Conservation (phyloP, 192 early-diverging fungal species). For the Phlyctochytrium bullatum region DNA sequence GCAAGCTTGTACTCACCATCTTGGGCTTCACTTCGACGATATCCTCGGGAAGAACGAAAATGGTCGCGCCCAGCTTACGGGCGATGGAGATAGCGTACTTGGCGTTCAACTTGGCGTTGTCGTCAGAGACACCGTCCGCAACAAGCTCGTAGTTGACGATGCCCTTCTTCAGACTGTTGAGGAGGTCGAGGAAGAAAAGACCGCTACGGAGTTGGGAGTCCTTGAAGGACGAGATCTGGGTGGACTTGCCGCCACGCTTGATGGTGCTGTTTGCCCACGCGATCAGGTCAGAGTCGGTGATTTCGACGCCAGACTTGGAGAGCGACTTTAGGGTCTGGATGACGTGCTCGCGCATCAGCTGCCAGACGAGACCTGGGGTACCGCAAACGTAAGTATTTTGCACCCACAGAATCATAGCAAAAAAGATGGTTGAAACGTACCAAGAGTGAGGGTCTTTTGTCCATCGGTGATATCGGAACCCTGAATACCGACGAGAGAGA, state of each 20-base stretch:
- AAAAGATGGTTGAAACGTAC: slow-evolving; percentile 16
- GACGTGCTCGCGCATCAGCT: slow-evolving; percentile 98
- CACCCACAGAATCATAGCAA: not conserved
- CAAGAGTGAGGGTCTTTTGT: slow-evolving; percentile 82
- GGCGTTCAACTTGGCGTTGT: slow-evolving; percentile 88
- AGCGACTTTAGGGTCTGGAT: slow-evolving; percentile 87
- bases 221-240: slow-evolving; percentile 79
- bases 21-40: slow-evolving; percentile 97
- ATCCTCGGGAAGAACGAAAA: slow-evolving; percentile 98
- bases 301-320: slow-evolving; percentile 73
- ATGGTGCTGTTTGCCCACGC: slow-evolving; percentile 91
- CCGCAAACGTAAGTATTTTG: too few relatives aligned
- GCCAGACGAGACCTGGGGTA: slow-evolving; percentile 84
- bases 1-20: slow-evolving; percentile 67
- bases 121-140: slow-evolving; percentile 67
- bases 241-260: slow-evolving; percentile 59
- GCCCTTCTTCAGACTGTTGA: slow-evolving; percentile 91
- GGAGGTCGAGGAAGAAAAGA: slow-evolving; percentile 84
- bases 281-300: slow-evolving; percentile 93
- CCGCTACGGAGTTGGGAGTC: slow-evolving; percentile 76
- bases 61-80: slow-evolving; percentile 96
- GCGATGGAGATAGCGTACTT: slow-evolving; percentile 98
- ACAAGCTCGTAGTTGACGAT: slow-evolving; percentile 88
- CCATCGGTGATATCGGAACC: slow-evolving; percentile 94
- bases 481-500: slow-evolving; percentile 93